Percentiles rank a stretch among this genome's conserved stretches.
phyloP scores from a whole-genome alignment of 495 filamentous ascomycete genomes.

The Podospora pseudoanserina region DNA sequence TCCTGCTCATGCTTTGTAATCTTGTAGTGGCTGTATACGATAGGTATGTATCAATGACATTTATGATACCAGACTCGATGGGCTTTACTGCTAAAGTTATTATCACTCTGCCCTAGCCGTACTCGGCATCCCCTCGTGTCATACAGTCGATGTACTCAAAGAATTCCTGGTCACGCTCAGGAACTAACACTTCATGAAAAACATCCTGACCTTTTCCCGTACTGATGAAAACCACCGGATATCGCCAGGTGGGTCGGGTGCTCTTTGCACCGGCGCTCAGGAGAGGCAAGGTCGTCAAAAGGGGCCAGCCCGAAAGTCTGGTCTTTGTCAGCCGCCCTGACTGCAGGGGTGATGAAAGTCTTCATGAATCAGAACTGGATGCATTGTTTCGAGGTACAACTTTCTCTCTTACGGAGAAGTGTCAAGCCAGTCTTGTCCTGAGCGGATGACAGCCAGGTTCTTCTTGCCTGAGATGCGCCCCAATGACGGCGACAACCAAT shows the following conservation, averaged over 20 bases:
- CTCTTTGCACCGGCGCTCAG: slow-evolving; percentile 35
- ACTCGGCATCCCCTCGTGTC: slow-evolving; percentile 29
- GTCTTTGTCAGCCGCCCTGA: slow-evolving; percentile 21
- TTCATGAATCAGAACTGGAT: neutral
- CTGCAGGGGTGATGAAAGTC: neutral
- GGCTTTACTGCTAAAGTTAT: neutral
- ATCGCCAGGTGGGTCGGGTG: slow-evolving; percentile 35
- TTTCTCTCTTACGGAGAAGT: neutral
- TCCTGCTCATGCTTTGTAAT: slow-evolving; percentile 15
- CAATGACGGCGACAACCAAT: neutral
- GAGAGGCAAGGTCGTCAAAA: slow-evolving; percentile 32
- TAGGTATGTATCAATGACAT: neutral
- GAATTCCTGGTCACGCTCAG: slow-evolving; percentile 33
- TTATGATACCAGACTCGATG: neutral
- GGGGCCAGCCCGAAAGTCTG: slow-evolving; percentile 35
- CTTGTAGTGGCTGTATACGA: neutral
- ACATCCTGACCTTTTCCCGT: slow-evolving; percentile 28
- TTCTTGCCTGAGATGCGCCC: neutral
- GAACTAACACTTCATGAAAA: slow-evolving; percentile 37
- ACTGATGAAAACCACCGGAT: slow-evolving; percentile 33
- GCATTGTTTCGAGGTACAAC: neutral
- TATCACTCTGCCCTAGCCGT: slow-evolving; percentile 3
- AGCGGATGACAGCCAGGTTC: neutral
- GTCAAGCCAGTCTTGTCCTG: neutral
- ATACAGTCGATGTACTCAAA: slow-evolving; percentile 40